phyloP scores from a whole-genome alignment of 2,329 filamentous ascomycete species.

The Fusarium coffeatum region DNA sequence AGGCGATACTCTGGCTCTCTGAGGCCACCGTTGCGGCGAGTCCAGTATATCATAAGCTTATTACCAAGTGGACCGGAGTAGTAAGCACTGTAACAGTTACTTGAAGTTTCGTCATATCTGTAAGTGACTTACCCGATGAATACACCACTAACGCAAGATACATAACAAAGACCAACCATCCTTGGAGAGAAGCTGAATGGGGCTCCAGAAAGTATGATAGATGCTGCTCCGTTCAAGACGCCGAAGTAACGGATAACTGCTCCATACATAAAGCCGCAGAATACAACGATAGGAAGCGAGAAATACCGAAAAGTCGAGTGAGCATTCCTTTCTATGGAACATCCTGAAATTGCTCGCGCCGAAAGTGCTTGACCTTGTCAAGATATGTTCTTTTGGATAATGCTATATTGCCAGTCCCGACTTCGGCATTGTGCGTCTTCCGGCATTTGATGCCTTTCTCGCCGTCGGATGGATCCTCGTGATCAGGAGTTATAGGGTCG shows the following conservation, averaged over 20 bases:
- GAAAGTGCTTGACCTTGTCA: neutral
- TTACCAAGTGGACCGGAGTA: neutral
- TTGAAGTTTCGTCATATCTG: no score
- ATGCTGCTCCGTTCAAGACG: neutral
- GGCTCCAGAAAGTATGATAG: neutral
- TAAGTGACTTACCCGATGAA: neutral
- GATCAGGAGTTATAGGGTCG: neutral
- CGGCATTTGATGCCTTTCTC: neutral
- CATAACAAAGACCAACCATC: constrained; percentile 1
- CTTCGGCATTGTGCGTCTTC: neutral
- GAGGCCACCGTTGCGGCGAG: neutral
- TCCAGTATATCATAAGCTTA: neutral
- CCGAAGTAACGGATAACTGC: constrained; percentile 3
- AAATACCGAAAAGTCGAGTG: neutral
- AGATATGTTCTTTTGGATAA: neutral
- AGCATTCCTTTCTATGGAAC: neutral
- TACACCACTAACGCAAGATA: neutral
- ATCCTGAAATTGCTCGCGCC: neutral
- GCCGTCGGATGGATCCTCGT: neutral
- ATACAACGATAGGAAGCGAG: neutral
- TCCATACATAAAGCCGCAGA: constrained; percentile 6
- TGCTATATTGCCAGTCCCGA: neutral
- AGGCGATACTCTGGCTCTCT: neutral
- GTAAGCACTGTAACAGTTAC: neutral
- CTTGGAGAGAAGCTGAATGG: neutral